phyloP scores from a whole-genome alignment of 129 eudicot genomes.

The Arctium minus region DNA sequence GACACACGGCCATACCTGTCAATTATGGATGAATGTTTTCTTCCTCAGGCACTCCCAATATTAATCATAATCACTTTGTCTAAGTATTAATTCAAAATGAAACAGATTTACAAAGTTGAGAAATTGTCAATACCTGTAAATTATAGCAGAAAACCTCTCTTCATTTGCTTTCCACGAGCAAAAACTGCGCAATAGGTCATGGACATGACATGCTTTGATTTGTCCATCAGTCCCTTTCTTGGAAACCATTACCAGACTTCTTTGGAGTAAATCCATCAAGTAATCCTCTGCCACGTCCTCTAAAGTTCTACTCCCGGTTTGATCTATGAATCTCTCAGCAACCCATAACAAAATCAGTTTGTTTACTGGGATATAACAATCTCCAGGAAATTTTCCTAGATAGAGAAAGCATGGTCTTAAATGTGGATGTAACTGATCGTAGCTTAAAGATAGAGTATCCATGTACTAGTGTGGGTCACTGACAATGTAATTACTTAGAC shows the following conservation, averaged over 20 bases:
- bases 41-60: background rate
- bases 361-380: slow-evolving; percentile 20
- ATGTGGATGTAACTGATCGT: slow-evolving; percentile 29
- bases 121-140: slow-evolving; percentile 10
- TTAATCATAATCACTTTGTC: background rate
- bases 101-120: background rate
- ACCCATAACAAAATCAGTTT: slow-evolving; percentile 38
- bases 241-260: slow-evolving; percentile 32
- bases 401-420: slow-evolving; percentile 34
- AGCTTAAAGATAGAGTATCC: slow-evolving; percentile 36
- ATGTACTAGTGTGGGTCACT: slow-evolving; percentile 23
- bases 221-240: slow-evolving; percentile 21
- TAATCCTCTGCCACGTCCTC: slow-evolving; percentile 31
- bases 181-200: slow-evolving; percentile 29
- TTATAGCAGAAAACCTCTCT: slow-evolving; percentile 17
- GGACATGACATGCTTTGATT: slow-evolving; percentile 37
- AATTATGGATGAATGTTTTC: background rate
- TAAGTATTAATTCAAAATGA: background rate
- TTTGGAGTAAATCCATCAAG: slow-evolving; percentile 28
- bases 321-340: slow-evolving; percentile 38
- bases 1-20: slow-evolving; percentile 23
- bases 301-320: slow-evolving; percentile 8
- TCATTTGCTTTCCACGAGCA: slow-evolving; percentile 32
- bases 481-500: slow-evolving; percentile 17
- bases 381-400: slow-evolving; percentile 31